These are phyloP conservation scores for Carex pumila DNA, from an alignment of 176 grass and related monocot species.

Conservation along the genomic window DNA sequence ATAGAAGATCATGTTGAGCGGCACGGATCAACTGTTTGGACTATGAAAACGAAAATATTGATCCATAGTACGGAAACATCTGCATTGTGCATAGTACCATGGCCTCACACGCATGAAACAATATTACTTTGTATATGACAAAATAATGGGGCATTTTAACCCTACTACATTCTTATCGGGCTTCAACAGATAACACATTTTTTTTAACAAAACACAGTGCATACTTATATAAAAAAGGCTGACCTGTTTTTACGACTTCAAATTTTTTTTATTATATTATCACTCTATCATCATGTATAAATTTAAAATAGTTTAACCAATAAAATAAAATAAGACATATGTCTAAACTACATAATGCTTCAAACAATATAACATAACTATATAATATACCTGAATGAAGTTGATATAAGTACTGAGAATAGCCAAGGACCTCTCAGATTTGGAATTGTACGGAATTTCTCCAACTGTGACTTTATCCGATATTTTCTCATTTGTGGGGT, in stretches of 20 bases:
- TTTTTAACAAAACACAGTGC: not conserved
- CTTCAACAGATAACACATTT: too few relatives aligned
- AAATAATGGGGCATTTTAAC: too few relatives aligned
- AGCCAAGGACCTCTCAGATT: constrained; percentile 59
- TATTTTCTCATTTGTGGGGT: constrained; percentile 28
- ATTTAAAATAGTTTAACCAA: not conserved
- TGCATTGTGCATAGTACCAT: too few relatives aligned
- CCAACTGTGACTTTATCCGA: constrained; percentile 55
- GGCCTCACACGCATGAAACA: too few relatives aligned
- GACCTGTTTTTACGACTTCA: not conserved
- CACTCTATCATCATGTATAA: not conserved
- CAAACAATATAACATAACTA: not conserved
- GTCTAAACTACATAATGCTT: not conserved
- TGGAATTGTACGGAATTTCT: constrained; percentile 45
- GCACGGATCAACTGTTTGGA: too few relatives aligned
- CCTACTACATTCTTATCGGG: too few relatives aligned
- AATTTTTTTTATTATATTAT: not conserved
- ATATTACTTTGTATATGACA: too few relatives aligned
- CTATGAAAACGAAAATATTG: too few relatives aligned
- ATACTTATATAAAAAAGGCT: not conserved
- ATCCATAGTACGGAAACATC: too few relatives aligned
- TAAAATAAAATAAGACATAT: not conserved
- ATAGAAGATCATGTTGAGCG: too few relatives aligned
- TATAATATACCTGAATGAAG: constrained; percentile 66
- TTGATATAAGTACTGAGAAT: constrained; percentile 55